Base-by-base conservation (phyloP, 805 yeast genomes). In the Myxozyma melibiosi region DNA sequence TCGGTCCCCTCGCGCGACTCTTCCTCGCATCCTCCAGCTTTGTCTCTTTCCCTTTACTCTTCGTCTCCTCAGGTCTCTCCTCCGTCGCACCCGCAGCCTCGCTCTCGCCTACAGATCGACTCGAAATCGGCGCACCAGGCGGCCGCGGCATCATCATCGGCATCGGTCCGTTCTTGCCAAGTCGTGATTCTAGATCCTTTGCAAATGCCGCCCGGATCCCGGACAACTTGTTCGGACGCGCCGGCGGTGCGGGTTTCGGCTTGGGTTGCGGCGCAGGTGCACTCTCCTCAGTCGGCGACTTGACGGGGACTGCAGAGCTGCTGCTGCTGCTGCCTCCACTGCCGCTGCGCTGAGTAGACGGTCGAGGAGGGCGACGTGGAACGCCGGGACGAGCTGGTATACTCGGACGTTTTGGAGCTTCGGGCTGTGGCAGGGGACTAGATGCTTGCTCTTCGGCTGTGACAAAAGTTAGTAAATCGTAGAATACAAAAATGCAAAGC, bases 1-100 rank as follows among this genome's bases (percentile, higher is more conserved):
- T 77, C 43, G 95, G 95, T 0, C 92, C 94, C 63, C 74, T 84
- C 0, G 84, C 85, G 66, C 92, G 78, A 30, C 81, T 74, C 48
- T 73, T 74, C 67, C 80, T 70, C 3, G 70, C 70, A 66, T 80
- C 82, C 6, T 56, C 59, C 5, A 68, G 60, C 41, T 24, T 53
- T 42, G 8, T 45, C 58, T 31, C 41, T 40, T 14, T 51, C 43
- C 1, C 53, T 54, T 4, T 63, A 64, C 2, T 54, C 57, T 4
- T 59, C 69, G 5, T 55, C 51, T 18, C 22, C 54, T 33, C 51
- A 13, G 60, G 57, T 18, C 60, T 44, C 20, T 34, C 48, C 38
- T 57, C 58, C 2, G n/a, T 39, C n/a, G 7, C 43, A 16, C 28
- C 53, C 8, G 44, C 50, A 8, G n/a, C 20, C 14, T 45, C 53